Base-by-base conservation (phyloP, 2,329 filamentous ascomycete species). In the Talaromyces sp. region DNA sequence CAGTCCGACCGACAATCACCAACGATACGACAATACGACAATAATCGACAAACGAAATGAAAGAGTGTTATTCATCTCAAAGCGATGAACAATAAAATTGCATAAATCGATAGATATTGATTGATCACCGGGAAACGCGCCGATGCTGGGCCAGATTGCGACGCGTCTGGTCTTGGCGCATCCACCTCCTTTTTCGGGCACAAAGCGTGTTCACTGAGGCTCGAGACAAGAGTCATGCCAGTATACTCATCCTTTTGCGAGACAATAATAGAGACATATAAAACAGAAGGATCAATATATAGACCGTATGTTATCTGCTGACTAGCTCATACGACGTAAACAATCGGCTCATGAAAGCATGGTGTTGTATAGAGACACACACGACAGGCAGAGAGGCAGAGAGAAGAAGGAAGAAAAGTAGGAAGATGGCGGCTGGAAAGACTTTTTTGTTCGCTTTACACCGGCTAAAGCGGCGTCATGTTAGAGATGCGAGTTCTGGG, bases 401-500 rank as follows among this genome's bases (percentile, higher is more conserved):
- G 21, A 17, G 39, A 15, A 19, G 31, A 56, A 45, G 39, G 28
- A 50, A 36, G 52, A 52, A 59, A 63, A 56, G 56, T 59, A 64
- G 57, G 61, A 56, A 45, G 60, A 53, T 61, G 62, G 53, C 59
- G 40, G 46, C 48, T 57, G 56, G 58, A 58, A 60, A 63, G 63
- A 57, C 64, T 66, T 63, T 70, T 71, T 71, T 71, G 67, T 69
- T 71, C 68, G 65, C 61, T 67, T 67, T 66, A 63, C 64, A 61
- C 65, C 58, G 43, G 57, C 62, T 68, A 71, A 72, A 73, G 70
- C 71, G 67, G 71, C 69, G 61, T 36, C 3, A 19, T 36, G 33
- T 39, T 52, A 37, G 31, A 64, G 63, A 57, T 45, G 64, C 64
- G 59, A 60, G 66, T 66, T 66, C 54, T 64, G 64, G 67, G n/a